These are phyloP conservation scores for Microcos paniculata DNA, from an alignment of 345 rosid species.

Conservation along the genomic window DNA sequence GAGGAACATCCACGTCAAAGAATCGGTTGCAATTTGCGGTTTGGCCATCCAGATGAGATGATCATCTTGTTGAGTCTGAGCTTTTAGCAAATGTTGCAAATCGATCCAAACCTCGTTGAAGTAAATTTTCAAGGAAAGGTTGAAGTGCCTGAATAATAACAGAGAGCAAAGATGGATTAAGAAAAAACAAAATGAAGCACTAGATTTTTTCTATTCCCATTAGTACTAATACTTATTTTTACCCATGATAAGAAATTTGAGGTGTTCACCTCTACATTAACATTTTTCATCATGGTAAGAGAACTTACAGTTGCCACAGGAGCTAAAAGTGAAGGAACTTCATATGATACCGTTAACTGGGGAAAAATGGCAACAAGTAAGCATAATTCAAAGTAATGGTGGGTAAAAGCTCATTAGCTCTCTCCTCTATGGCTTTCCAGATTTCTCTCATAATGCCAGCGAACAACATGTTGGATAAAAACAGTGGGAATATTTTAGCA, in stretches of 20 bases:
- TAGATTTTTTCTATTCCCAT: neutral
- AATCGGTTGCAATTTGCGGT: neutral
- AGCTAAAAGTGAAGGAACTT: slow-evolving; percentile 73
- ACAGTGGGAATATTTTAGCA: neutral
- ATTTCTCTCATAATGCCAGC: neutral
- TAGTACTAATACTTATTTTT: neutral
- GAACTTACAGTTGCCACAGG: slow-evolving; percentile 83
- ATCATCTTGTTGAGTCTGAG: slow-evolving; percentile 14
- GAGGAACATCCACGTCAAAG: neutral
- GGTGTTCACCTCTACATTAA: neutral
- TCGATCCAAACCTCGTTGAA: slow-evolving; percentile 58
- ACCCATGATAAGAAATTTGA: neutral
- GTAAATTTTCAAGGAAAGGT: slow-evolving; percentile 75
- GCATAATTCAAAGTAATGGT: neutral
- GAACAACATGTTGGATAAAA: neutral
- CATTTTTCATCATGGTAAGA: slow-evolving; percentile 2
- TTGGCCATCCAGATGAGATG: neutral
- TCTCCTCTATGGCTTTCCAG: neutral
- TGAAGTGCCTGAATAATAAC: slow-evolving; percentile 60
- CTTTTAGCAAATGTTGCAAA: slow-evolving; percentile 54
- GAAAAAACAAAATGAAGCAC: neutral
- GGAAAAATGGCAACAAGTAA: slow-evolving; percentile 19
- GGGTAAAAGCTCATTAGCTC: neutral
- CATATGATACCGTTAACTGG: slow-evolving; percentile 94
- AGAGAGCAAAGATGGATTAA: neutral